Conservation (phyloP, 352 stramenopile species). For the Aphanomyces euteiches region DNA sequence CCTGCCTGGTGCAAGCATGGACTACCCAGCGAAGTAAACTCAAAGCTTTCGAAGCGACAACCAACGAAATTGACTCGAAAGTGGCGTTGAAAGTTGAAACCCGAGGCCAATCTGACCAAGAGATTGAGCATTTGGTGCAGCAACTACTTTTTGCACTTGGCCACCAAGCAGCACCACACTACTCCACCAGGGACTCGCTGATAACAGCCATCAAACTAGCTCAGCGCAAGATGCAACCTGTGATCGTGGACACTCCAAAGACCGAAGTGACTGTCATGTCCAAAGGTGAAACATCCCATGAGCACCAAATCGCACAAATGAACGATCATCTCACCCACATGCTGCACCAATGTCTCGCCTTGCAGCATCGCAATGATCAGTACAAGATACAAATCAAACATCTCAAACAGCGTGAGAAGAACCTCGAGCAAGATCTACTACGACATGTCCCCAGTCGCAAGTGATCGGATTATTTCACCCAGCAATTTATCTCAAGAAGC, state of each 20-base stretch:
- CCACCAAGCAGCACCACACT: background rate
- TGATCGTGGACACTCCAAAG: background rate
- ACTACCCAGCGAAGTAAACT: too few relatives aligned
- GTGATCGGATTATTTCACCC: background rate
- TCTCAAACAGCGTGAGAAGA: constrained; percentile 14
- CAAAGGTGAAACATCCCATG: background rate
- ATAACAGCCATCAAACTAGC: too few relatives aligned
- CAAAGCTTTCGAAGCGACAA: background rate
- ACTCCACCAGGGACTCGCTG: too few relatives aligned
- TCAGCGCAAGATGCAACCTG: too few relatives aligned
- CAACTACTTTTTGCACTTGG: background rate
- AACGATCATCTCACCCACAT: constrained; percentile 84
- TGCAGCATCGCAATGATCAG: constrained; percentile 71
- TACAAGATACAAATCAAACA: constrained; percentile 35
- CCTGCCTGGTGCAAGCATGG: background rate
- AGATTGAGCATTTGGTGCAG: background rate
- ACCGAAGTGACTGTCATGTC: background rate
- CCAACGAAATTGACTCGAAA: background rate
- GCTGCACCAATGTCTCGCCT: constrained; percentile 67
- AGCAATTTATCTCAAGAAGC: too few relatives aligned
- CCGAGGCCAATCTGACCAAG: constrained; percentile 3
- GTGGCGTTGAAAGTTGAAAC: background rate
- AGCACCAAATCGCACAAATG: constrained; percentile 75
- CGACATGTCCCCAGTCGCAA: background rate
- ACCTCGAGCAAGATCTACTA: constrained; percentile 26